phyloP scores from a whole-genome alignment of 2,329 filamentous ascomycete genomes.

The Gnomoniopsis sp. region DNA sequence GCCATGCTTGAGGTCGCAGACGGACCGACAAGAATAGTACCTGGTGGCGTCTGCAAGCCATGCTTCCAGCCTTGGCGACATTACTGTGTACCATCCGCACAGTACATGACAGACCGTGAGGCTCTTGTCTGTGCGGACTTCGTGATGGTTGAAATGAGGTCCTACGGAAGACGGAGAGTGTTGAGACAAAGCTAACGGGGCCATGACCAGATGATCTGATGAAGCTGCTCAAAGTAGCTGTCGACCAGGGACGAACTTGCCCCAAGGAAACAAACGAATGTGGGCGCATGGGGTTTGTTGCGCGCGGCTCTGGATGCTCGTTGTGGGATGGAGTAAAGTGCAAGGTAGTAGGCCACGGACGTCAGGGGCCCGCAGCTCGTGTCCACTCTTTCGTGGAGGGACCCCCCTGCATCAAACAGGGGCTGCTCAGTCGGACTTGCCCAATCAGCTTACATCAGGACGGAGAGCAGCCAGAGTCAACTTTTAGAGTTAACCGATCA shows the following conservation, averaged over 20 bases:
- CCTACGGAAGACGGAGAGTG: neutral
- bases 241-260: neutral
- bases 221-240: neutral
- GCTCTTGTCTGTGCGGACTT: neutral
- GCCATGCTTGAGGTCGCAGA: neutral
- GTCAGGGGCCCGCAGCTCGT: constrained; percentile 9
- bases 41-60: constrained; percentile 11
- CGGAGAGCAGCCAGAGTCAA: neutral
- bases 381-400: neutral
- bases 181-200: neutral
- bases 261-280: neutral
- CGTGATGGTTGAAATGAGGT: neutral
- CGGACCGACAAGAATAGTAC: constrained; percentile 13
- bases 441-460: neutral
- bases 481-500: neutral
- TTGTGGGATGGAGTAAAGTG: neutral
- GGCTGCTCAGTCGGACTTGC: neutral
- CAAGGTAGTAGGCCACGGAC: too few relatives aligned
- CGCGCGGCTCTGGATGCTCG: constrained; percentile 2
- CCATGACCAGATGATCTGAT: neutral
- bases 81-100: neutral
- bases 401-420: neutral
- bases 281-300: neutral
- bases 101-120: neutral
- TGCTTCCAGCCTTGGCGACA: neutral